phyloP scores from a whole-genome alignment of 2,329 filamentous ascomycete species.

The Neocucurbitaria cava region DNA sequence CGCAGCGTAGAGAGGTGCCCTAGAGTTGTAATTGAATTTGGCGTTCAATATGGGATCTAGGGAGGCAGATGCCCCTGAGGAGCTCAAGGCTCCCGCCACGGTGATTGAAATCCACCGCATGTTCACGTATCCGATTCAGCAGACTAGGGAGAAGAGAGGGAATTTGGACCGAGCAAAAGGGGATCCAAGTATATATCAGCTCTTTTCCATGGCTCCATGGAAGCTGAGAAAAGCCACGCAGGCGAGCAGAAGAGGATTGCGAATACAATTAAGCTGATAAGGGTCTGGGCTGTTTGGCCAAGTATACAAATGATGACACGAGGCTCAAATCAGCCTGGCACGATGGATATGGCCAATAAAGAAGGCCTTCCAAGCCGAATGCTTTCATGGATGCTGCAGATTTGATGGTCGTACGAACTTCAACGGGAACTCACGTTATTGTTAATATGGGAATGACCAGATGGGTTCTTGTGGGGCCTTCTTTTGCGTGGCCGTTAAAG shows the following conservation, averaged over 20 bases:
- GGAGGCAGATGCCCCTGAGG: constrained; percentile 21
- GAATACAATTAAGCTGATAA: constrained; percentile 19
- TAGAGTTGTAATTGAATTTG: constrained; percentile 4
- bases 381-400: constrained; percentile 6
- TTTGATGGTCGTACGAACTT: constrained; percentile 13
- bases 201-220: neutral
- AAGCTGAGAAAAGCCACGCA: constrained; percentile 1
- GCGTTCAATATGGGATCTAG: constrained; percentile 10
- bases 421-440: constrained; percentile 17
- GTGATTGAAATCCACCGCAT: constrained; percentile 30
- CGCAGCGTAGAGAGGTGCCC: neutral
- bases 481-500: neutral
- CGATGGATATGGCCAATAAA: constrained; percentile 11
- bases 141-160: neutral
- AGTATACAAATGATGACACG: constrained; percentile 13
- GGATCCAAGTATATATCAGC: constrained; percentile 17
- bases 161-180: neutral
- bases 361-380: constrained; percentile 14
- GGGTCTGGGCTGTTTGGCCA: constrained; percentile 10
- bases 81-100: constrained; percentile 23
- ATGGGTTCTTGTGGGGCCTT: constrained; percentile 17
- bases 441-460: constrained; percentile 23
- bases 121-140: constrained; percentile 1
- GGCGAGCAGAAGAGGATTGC: constrained; percentile 3
- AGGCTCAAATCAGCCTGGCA: constrained; percentile 14